A percentile compares a stretch with the other conserved stretches of the same genome.
These are phyloP conservation scores for Termitomyces sp. DNA, from an alignment of 768 basidiomycete genomes.

Conservation along the genomic window DNA sequence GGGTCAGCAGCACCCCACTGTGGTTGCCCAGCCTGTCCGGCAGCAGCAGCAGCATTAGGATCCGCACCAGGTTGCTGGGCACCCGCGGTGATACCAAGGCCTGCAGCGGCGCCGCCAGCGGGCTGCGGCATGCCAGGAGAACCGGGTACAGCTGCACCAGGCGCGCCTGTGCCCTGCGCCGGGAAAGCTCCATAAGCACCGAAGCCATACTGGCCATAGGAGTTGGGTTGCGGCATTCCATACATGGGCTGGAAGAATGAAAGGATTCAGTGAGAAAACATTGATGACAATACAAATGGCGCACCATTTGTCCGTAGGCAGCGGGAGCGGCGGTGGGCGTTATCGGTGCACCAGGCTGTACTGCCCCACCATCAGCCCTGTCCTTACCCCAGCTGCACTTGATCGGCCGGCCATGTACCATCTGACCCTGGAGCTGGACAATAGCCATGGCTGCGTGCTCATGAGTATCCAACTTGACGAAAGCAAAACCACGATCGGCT, in stretches of 20 bases:
- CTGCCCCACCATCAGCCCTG: slow-evolving; percentile 64
- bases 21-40: slow-evolving; percentile 56
- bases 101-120: slow-evolving; percentile 46
- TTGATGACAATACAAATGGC: slow-evolving; percentile 17
- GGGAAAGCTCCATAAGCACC: slow-evolving; percentile 70
- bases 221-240: slow-evolving; percentile 78
- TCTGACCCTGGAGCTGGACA: slow-evolving; percentile 92
- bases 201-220: slow-evolving; percentile 78
- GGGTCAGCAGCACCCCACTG: slow-evolving; percentile 78
- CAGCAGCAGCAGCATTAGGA: slow-evolving; percentile 41
- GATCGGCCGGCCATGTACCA: slow-evolving; percentile 95
- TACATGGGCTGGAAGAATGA: slow-evolving; percentile 65
- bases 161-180: slow-evolving; percentile 44
- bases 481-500: slow-evolving; percentile 97
- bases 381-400: slow-evolving; percentile 99
- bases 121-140: slow-evolving; percentile 57
- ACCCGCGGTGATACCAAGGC: slow-evolving; percentile 48
- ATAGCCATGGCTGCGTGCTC: slow-evolving; percentile 99
- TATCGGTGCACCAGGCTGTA: slow-evolving; percentile 42
- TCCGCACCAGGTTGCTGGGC: slow-evolving; percentile 55
- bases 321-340: slow-evolving; percentile 57
- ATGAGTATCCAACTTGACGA: slow-evolving; percentile 97
- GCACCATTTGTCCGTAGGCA: slow-evolving; percentile 79
- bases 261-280: slow-evolving; percentile 4
- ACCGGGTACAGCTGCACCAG: slow-evolving; percentile 41